phyloP scores from a whole-genome alignment of 2,329 filamentous ascomycete species.

The Neocucurbitaria cava region DNA sequence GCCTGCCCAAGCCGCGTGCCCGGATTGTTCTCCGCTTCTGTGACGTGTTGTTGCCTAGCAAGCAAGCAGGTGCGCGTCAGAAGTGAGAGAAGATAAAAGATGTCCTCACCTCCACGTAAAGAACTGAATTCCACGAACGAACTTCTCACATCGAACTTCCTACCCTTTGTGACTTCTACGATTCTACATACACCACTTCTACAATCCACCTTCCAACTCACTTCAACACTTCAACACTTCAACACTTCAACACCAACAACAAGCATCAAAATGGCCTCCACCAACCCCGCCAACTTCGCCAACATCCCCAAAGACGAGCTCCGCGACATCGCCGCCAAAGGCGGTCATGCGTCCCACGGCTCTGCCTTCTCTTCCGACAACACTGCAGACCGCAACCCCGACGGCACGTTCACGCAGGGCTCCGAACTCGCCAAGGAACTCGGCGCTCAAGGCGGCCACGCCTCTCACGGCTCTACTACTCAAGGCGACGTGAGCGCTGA shows the following conservation, averaged over 20 bases:
- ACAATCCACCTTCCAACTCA: too few species aligned
- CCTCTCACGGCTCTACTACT: background rate
- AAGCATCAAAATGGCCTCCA: constrained; percentile 42
- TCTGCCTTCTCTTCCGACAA: constrained; percentile 8
- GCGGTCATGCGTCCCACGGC: constrained; percentile 53
- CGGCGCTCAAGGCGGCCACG: constrained; percentile 46
- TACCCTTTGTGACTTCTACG: too few species aligned
- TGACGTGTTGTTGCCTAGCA: constrained; percentile 25
- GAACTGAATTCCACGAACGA: background rate
- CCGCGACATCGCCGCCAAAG: constrained; percentile 57
- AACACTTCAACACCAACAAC: constrained; percentile 1
- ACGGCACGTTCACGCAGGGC: constrained; percentile 50
- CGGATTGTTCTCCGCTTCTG: constrained; percentile 7
- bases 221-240: constrained; percentile 4
- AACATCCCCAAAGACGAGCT: constrained; percentile 60
- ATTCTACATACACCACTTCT: too few species aligned
- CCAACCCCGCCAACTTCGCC: constrained; percentile 61
- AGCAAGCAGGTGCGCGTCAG: constrained; percentile 16
- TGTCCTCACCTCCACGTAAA: background rate
- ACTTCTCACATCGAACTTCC: constrained; percentile 1
- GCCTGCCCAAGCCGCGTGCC: background rate
- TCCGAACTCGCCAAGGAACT: constrained; percentile 48
- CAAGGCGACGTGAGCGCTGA: constrained; percentile 26
- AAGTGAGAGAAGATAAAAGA: constrained; percentile 19
- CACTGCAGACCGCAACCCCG: constrained; percentile 44